Conservation (phyloP, 306 rosid species). For the Cicer pinnatifidum region DNA sequence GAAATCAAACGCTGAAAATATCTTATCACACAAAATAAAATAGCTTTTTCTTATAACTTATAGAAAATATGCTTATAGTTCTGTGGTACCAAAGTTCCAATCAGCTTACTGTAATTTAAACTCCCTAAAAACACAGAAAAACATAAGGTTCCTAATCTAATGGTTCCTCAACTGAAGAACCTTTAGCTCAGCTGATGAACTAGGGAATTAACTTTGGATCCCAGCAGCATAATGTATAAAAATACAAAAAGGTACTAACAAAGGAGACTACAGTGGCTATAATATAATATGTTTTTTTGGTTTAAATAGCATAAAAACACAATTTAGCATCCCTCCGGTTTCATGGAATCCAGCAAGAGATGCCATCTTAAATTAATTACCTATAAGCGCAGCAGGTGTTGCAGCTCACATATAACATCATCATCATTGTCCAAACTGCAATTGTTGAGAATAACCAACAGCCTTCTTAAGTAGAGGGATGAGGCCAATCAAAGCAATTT, state of each 20-base stretch:
- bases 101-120: not conserved
- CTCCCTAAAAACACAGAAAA: not conserved
- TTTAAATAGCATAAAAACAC: not conserved
- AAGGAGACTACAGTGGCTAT: constrained; percentile 46
- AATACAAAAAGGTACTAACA: constrained; percentile 53
- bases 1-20: not conserved
- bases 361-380: constrained; percentile 39
- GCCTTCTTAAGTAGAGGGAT: constrained; percentile 73
- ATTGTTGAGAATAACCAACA: constrained; percentile 58
- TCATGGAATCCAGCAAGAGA: constrained; percentile 36
- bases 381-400: constrained; percentile 50
- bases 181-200: not conserved
- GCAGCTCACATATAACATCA: constrained; percentile 46
- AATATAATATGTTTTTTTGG: constrained; percentile 39
- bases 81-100: constrained; percentile 1
- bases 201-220: constrained; percentile 17
- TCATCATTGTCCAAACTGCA: constrained; percentile 65
- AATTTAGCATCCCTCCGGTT: not conserved
- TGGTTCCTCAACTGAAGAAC: constrained; percentile 10
- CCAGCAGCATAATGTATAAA: constrained; percentile 56
- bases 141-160: not conserved
- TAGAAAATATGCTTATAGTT: not conserved
- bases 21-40: not conserved
- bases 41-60: not conserved
- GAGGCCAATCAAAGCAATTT: constrained; percentile 75